These are phyloP conservation scores for Gracilaria gracilis DNA, from an alignment of 23 red algal species.

Conservation along the genomic window DNA sequence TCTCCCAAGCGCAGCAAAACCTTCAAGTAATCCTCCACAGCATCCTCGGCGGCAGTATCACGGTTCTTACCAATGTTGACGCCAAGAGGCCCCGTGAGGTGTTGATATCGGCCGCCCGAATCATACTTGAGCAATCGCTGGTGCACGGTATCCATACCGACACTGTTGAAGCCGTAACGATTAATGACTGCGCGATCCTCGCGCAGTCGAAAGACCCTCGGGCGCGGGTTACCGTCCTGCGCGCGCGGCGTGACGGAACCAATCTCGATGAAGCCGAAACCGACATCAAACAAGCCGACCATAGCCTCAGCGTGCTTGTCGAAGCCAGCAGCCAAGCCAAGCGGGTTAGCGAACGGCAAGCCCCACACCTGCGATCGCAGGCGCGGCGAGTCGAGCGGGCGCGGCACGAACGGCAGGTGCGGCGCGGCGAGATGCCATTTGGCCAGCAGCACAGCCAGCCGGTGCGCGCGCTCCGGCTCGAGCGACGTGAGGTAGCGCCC, in stretches of 20 bases:
- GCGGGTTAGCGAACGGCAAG: slow-evolving; percentile 70
- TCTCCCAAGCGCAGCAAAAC: slow-evolving; percentile 67
- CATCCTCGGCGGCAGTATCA: slow-evolving; percentile 70
- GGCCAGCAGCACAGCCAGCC: slow-evolving; percentile 42
- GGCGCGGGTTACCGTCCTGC: slow-evolving; percentile 85
- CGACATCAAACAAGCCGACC: slow-evolving; percentile 74
- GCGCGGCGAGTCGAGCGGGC: slow-evolving; percentile 25
- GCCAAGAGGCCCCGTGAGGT: slow-evolving; percentile 77
- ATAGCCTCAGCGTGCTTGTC: slow-evolving; percentile 94
- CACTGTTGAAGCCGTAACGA: slow-evolving; percentile 95
- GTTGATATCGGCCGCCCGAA: slow-evolving; percentile 33
- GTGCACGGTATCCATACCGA: slow-evolving; percentile 55
- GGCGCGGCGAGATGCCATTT: slow-evolving; percentile 46
- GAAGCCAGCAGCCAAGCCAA: slow-evolving; percentile 95
- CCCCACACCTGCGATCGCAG: slow-evolving; percentile 74
- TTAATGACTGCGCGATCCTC: slow-evolving; percentile 90
- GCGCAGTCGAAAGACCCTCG: slow-evolving; percentile 87
- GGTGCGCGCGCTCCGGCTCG: slow-evolving; percentile 48
- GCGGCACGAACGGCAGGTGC: slow-evolving; percentile 36
- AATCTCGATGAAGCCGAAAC: slow-evolving; percentile 95
- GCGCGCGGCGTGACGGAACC: slow-evolving; percentile 89
- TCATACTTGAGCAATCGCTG: slow-evolving; percentile 34
- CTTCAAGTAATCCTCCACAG: slow-evolving; percentile 76
- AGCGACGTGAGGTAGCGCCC: slow-evolving; percentile 5
- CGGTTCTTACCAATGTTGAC: slow-evolving; percentile 97